A percentile compares a stretch with the other conserved stretches of the same genome.
Evolutionary conservation across 192 early-diverging fungal species (phyloP).

Genomic region (Lobosporangium transversale): DNA sequence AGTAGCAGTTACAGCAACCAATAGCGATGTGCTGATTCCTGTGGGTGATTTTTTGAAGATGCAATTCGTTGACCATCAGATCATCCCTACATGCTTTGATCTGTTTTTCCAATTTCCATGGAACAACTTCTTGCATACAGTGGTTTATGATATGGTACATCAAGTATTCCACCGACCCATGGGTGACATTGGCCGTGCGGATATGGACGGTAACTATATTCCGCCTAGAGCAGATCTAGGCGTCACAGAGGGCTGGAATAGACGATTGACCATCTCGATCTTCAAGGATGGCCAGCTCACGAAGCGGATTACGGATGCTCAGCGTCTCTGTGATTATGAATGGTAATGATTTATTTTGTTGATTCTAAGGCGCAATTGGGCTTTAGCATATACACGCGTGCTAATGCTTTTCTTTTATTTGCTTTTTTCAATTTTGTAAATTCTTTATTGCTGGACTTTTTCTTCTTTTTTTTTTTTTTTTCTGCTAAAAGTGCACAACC

Average conservation of each 20-base stretch:
- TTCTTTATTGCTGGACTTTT: background rate
- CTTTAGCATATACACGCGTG: constrained; percentile 16
- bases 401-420: constrained; percentile 85
- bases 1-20: constrained; percentile 53
- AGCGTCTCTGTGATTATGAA: constrained; percentile 83
- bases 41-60: constrained; percentile 81
- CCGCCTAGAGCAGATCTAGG: constrained; percentile 34
- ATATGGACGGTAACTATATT: constrained; percentile 33
- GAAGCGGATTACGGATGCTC: constrained; percentile 84
- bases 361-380: no score
- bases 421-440: constrained; percentile 86
- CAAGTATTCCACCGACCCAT: constrained; percentile 96
- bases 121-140: constrained; percentile 99
- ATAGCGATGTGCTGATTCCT: constrained; percentile 54
- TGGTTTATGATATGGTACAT: constrained; percentile 98
- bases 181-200: constrained; percentile 56
- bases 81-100: constrained; percentile 74
- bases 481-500: constrained; percentile 71
- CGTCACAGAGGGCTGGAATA: constrained; percentile 48
- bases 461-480: constrained; percentile 6
- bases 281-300: constrained; percentile 92
- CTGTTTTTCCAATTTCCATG: constrained; percentile 96
- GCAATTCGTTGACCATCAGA: constrained; percentile 71
- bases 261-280: constrained; percentile 62
- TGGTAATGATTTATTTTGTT: constrained; percentile 60